phyloP scores from a whole-genome alignment of 2,329 filamentous ascomycete species.

The Diaporthe sp. region DNA sequence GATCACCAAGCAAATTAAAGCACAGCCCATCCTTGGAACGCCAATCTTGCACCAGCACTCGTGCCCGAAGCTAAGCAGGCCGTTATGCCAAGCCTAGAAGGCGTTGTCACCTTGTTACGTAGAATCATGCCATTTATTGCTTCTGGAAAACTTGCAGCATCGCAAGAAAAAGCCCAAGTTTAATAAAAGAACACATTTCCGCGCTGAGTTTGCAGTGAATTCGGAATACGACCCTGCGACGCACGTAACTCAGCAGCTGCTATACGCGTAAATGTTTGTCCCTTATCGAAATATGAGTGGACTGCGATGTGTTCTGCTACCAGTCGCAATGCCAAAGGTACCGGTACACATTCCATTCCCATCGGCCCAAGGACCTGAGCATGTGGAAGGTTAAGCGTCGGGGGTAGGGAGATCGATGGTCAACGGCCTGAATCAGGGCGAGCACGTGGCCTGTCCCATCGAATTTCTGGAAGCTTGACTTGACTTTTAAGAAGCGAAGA shows the following conservation, averaged over 20 bases:
- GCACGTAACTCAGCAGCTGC: not conserved
- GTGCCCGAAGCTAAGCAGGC: not conserved
- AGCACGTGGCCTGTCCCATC: not conserved
- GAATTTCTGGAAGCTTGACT: not conserved
- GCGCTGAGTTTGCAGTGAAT: not conserved
- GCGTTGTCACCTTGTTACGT: conserved; percentile 10
- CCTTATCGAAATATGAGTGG: not conserved
- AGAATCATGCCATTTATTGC: not conserved
- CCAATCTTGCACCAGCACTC: conserved; percentile 7
- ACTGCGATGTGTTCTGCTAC: no score
- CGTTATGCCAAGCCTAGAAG: not conserved
- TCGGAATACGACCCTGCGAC: not conserved
- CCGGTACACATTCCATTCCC: not conserved
- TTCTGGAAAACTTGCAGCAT: not conserved
- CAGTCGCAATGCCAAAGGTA: not conserved
- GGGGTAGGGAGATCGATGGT: not conserved
- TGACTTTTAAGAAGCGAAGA: not conserved
- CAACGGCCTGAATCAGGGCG: not conserved
- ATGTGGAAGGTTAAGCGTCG: not conserved
- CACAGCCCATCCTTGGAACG: not conserved
- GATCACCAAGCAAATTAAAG: not conserved
- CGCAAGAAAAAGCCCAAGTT: not conserved
- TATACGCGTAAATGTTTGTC: not conserved
- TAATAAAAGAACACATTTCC: not conserved
- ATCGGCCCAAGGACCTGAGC: no score